Evolutionary conservation across 768 basidiomycete species (phyloP).

Genomic region (Pulveroboletus ravenelii): DNA sequence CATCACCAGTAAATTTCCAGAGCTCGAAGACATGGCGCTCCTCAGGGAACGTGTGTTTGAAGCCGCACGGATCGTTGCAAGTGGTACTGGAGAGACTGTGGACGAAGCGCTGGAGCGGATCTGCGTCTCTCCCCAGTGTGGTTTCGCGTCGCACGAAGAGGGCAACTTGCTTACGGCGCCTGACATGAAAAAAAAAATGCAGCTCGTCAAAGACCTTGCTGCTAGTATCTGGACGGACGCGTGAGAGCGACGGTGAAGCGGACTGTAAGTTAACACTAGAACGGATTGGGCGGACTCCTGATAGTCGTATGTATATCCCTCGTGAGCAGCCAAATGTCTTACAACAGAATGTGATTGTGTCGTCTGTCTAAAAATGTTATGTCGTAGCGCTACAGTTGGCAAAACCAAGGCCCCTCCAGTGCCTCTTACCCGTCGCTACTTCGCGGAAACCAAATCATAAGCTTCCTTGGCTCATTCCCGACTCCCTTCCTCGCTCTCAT

Average conservation of each 20-base stretch:
- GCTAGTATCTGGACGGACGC: conserved; percentile 33
- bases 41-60: conserved; percentile 38
- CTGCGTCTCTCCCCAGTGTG: conserved; percentile 48
- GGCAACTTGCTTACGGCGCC: conserved; percentile 37
- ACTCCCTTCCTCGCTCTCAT: conserved; percentile 67
- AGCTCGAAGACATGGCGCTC: conserved; percentile 39
- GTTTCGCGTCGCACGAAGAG: conserved; percentile 44
- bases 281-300: background rate
- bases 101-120: conserved; percentile 39
- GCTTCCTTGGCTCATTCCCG: conserved; percentile 15
- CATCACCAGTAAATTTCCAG: conserved; percentile 40
- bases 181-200: conserved; percentile 31
- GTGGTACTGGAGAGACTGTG: conserved; percentile 33
- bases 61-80: conserved; percentile 41
- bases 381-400: background rate
- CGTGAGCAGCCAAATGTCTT: background rate
- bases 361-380: background rate
- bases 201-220: conserved; percentile 35
- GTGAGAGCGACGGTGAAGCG: background rate
- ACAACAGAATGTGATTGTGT: background rate
- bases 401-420: background rate
- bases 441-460: background rate
- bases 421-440: background rate
- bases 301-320: background rate
- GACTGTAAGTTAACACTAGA: background rate